Base-by-base conservation (phyloP, 2,329 filamentous ascomycete genomes). In the Drechslerella coelobrocha region DNA sequence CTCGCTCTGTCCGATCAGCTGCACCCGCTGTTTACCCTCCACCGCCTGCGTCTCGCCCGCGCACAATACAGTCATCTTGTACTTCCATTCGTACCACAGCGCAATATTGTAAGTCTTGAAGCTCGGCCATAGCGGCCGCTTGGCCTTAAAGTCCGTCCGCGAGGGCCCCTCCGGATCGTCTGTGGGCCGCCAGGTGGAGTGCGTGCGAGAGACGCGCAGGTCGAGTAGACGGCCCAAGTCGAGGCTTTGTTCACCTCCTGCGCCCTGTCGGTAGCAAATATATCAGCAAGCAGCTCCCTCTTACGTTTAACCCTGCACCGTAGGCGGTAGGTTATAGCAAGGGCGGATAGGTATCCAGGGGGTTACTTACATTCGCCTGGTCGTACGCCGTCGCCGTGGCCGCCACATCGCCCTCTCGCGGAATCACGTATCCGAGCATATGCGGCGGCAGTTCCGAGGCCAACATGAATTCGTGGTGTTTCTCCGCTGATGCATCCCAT, bases 41-140 rank as follows among this genome's bases (percentile, higher is more conserved):
- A 71, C 29, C 1, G 51, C 23, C 24, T 71, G 37, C 5, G 53
- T 60, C 24, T 63, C 66, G 6, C 66, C 66, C 14, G 53, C 59
- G 19, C 59, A 63, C 0, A 21, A 52, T 6, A 71, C 29, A 0
- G 45, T 54, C 8, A 71, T 59, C 27, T 71, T 71, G 29, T 71
- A 71, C 29, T 71, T 71, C 66, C 66, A 71, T n/a, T 71, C 52
- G 23, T 71, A 71, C n/a, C 23, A 51, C 12, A 53, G 34, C 10
- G 54, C 19, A 21, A 71, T 71, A 50, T 71, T 71, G 48, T 71
- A 71, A 8, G 59, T 54, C 51, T 71, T 62, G 23, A 71, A 71
- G n/a, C 34, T 54, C 19, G 66, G 39, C 66, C 66, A 71, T 2
- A 71, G 47, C 12, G 59, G 66, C 2, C 66, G 52, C 21, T 59